Evolutionary conservation across 805 yeast genomes (phyloP).

Genomic region (Nakazawaea laoshanensis): DNA sequence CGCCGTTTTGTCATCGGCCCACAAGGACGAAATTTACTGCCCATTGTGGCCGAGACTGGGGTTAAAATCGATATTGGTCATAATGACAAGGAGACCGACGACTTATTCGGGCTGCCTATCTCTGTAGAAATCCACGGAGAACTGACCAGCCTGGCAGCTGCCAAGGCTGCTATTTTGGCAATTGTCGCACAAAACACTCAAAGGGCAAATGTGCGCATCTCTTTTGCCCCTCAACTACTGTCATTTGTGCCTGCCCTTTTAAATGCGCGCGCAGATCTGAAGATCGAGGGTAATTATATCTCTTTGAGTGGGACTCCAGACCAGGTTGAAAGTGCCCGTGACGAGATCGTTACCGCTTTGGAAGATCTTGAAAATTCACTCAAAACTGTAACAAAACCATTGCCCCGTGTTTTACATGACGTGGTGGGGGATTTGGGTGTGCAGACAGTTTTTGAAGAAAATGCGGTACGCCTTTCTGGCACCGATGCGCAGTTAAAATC

Average conservation of each 20-base stretch:
- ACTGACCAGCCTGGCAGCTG: slow-evolving; percentile 69
- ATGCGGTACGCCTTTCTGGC: slow-evolving; percentile 59
- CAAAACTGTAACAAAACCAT: slow-evolving; percentile 44
- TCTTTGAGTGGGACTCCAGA: slow-evolving; percentile 67
- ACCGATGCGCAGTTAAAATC: slow-evolving; percentile 40
- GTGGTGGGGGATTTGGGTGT: too few species aligned
- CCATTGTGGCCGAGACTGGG: slow-evolving; percentile 61
- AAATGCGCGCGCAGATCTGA: slow-evolving; percentile 35
- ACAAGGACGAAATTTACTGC: slow-evolving; percentile 74
- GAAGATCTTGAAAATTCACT: slow-evolving; percentile 35
- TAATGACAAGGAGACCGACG: slow-evolving; percentile 44
- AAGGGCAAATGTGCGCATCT: slow-evolving; percentile 38
- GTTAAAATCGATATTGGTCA: slow-evolving; percentile 59
- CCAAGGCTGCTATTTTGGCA: slow-evolving; percentile 58
- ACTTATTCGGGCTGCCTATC: slow-evolving; percentile 50
- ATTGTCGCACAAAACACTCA: slow-evolving; percentile 74
- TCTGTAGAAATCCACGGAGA: slow-evolving; percentile 73
- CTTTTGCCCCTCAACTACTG: slow-evolving; percentile 19
- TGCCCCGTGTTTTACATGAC: slow-evolving; percentile 61
- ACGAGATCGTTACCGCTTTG: slow-evolving; percentile 36
- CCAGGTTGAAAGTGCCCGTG: slow-evolving; percentile 46
- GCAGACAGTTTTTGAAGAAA: slow-evolving; percentile 44
- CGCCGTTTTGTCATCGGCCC: slow-evolving; percentile 81
- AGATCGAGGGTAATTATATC: slow-evolving; percentile 26
- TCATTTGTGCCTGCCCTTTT: slow-evolving; percentile 19